Percentiles rank a stretch among this genome's conserved stretches.
phyloP scores from a whole-genome alignment of 352 stramenopile species.

The Globisporangium echinulatum region DNA sequence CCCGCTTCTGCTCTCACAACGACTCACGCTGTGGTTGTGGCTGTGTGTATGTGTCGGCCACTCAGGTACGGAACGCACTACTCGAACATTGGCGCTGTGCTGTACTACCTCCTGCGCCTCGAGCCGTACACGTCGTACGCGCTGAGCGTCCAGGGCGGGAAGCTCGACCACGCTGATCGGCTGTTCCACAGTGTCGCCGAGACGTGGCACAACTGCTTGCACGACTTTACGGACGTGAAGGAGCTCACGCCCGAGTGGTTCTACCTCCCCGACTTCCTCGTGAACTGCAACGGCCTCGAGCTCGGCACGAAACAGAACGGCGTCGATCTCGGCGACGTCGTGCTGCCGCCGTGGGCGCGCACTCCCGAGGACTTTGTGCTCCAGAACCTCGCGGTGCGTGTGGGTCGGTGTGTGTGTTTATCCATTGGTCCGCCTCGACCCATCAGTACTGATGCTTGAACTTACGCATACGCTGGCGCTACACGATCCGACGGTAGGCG shows the following conservation, averaged over 20 bases:
- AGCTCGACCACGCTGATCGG: constrained; percentile 91
- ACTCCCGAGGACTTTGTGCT: constrained; percentile 81
- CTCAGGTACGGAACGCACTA: constrained; percentile 85
- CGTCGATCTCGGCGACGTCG: constrained; percentile 88
- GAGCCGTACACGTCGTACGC: constrained; percentile 97
- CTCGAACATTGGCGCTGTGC: constrained; percentile 92
- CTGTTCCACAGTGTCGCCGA: constrained; percentile 90
- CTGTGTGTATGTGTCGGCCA: neutral
- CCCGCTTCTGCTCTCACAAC: too few species aligned
- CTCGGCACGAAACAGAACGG: constrained; percentile 81
- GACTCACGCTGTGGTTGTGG: neutral
- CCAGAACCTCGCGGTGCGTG: constrained; percentile 74
- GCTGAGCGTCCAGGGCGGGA: constrained; percentile 93
- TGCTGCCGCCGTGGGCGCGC: constrained; percentile 87
- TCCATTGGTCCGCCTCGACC: neutral
- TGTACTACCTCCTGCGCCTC: constrained; percentile 98
- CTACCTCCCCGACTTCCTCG: constrained; percentile 87
- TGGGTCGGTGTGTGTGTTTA: too few species aligned
- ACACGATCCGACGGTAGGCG: constrained; percentile 23
- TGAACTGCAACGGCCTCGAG: constrained; percentile 84
- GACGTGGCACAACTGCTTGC: constrained; percentile 86
- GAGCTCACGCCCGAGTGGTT: constrained; percentile 94
- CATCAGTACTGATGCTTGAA: too few species aligned
- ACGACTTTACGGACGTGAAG: constrained; percentile 90
- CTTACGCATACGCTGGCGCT: neutral